phyloP scores from a whole-genome alignment of 345 rosid genomes.

The Excoecaria agallocha region DNA sequence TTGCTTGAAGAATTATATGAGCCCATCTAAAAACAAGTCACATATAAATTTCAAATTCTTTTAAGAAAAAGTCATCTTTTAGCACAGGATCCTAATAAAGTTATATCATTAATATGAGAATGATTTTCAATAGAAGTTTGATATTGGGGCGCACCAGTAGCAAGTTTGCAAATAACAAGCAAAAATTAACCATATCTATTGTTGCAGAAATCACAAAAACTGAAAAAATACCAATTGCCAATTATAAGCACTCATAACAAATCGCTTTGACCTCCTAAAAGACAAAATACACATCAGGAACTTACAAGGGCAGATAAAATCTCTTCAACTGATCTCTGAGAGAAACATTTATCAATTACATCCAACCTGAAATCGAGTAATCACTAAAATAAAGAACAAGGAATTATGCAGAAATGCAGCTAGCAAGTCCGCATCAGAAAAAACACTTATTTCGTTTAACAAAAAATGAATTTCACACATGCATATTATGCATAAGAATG shows the following conservation, averaged over 20 bases:
- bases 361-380: slow-evolving; percentile 52
- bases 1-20: not conserved
- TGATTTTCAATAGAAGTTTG: not conserved
- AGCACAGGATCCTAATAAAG: not conserved
- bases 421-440: not conserved
- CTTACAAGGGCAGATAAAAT: slow-evolving; percentile 82
- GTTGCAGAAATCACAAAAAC: slow-evolving; percentile 13
- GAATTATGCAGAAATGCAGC: slow-evolving; percentile 1
- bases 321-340: slow-evolving; percentile 67
- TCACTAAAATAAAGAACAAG: slow-evolving; percentile 1
- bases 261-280: not conserved
- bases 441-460: not conserved
- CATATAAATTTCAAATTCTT: not conserved
- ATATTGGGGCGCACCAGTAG: not conserved
- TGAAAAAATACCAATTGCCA: not conserved
- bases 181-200: not conserved
- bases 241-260: not conserved
- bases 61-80: not conserved
- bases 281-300: slow-evolving; percentile 8
- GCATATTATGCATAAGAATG: not conserved
- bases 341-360: slow-evolving; percentile 74
- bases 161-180: not conserved
- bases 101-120: not conserved
- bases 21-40: not conserved
- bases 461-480: not conserved